Conservation (phyloP, 2,329 filamentous ascomycete species). For the Curvularia lunata region DNA sequence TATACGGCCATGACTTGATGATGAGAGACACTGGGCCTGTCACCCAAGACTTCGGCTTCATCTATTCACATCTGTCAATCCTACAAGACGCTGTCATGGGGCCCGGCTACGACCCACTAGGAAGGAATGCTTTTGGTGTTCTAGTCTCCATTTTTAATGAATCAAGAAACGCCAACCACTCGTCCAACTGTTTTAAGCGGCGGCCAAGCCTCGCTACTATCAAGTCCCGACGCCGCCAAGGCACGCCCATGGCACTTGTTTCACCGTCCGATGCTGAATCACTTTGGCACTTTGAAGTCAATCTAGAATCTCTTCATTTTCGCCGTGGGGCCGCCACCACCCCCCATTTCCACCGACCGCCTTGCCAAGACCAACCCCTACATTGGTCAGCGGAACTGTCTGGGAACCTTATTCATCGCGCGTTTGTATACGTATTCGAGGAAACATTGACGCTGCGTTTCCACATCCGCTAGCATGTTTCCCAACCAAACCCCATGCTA, state of each 20-base stretch:
- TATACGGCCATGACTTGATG: constrained; percentile 9
- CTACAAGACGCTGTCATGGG: constrained; percentile 7
- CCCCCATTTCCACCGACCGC: background rate
- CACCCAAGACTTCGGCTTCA: constrained; percentile 12
- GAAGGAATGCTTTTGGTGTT: constrained; percentile 2
- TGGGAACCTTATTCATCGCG: background rate
- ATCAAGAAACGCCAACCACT: constrained; percentile 18
- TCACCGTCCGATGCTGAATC: constrained; percentile 12
- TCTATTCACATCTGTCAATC: constrained; percentile 9
- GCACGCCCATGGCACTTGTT: constrained; percentile 18
- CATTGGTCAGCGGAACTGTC: background rate
- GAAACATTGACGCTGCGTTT: background rate
- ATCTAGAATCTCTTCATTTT: constrained; percentile 3
- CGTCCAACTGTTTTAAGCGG: constrained; percentile 15
- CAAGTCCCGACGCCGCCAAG: constrained; percentile 18
- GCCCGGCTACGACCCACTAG: background rate
- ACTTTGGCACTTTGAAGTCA: constrained; percentile 6
- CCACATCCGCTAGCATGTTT: background rate
- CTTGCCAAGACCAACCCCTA: background rate
- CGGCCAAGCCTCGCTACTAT: constrained; percentile 11
- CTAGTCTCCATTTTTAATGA: constrained; percentile 16
- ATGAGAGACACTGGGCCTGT: constrained; percentile 2
- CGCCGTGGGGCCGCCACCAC: background rate
- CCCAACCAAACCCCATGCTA: background rate
- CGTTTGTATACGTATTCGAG: background rate